A percentile compares a stretch with the other conserved stretches of the same genome.
Evolutionary conservation across 345 rosid genomes (phyloP).

Genomic region (Eucalyptus cloeziana): DNA sequence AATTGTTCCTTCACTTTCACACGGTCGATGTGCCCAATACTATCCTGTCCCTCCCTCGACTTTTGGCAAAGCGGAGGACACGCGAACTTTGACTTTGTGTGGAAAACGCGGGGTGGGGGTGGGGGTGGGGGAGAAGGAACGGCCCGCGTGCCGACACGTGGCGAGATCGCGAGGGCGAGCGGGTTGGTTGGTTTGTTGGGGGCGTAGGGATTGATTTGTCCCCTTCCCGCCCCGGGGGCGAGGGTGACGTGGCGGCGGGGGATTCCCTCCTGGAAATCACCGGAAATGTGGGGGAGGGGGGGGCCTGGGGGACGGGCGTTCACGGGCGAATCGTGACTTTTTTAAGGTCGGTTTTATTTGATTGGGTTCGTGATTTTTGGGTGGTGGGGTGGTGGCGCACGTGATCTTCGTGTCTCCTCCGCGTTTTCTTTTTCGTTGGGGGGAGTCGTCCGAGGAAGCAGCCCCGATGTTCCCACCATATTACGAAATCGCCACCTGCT

Average conservation of each 20-base stretch:
- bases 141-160: neutral
- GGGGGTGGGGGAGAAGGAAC: rapidly evolving
- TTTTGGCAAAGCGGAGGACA: neutral
- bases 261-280: neutral
- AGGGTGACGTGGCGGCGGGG: neutral
- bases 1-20: neutral
- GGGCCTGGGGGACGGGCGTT: neutral
- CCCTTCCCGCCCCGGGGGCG: neutral
- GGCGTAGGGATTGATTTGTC: too few species aligned
- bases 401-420: neutral
- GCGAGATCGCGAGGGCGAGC: neutral
- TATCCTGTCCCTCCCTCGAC: too few species aligned
- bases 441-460: neutral
- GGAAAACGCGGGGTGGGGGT: neutral
- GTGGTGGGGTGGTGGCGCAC: neutral
- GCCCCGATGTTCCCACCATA: neutral
- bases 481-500: neutral
- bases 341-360: neutral
- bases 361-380: neutral
- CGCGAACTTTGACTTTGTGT: neutral
- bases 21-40: neutral
- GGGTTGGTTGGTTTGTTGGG: too few species aligned
- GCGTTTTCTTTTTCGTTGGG: neutral
- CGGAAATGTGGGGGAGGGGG: neutral
- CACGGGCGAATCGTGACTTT: neutral